A percentile compares a stretch with the other conserved stretches of the same genome.
phyloP scores from a whole-genome alignment of 1,284 basidiomycete genomes.

The Stygiomarasmius scandens region DNA sequence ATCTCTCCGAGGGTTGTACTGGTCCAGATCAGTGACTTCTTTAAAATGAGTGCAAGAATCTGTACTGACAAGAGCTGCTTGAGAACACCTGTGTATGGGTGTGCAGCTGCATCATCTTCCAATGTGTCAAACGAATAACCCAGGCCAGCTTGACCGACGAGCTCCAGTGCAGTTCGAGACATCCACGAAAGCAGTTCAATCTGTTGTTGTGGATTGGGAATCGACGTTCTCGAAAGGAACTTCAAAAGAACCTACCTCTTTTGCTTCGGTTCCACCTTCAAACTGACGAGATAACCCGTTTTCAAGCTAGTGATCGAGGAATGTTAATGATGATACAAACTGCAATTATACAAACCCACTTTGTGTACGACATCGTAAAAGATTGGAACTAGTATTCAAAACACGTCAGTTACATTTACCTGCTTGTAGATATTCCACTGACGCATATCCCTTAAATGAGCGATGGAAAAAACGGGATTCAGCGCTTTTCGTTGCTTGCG shows the following conservation, averaged over 20 bases:
- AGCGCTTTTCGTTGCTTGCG: conserved; percentile 38
- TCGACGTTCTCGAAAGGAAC: too few relatives aligned
- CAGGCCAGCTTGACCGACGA: conserved; percentile 33
- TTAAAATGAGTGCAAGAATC: background rate
- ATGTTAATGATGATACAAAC: background rate
- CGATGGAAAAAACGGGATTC: conserved; percentile 38
- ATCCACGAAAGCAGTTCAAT: conserved; percentile 17
- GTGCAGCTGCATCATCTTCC: conserved; percentile 21
- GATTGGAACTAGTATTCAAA: conserved; percentile 12
- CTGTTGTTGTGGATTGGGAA: background rate
- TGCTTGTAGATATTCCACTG: too few relatives aligned
- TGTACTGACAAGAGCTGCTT: conserved; percentile 29
- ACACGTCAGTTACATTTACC: too few relatives aligned
- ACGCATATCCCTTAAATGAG: conserved; percentile 32
- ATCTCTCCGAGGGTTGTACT: conserved; percentile 11
- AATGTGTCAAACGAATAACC: conserved; percentile 45
- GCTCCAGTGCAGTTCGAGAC: conserved; percentile 26
- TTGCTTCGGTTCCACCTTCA: background rate
- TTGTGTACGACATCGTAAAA: conserved; percentile 13
- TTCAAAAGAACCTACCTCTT: background rate
- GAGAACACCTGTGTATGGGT: conserved; percentile 32
- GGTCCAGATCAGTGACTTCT: too few relatives aligned
- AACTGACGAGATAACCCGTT: background rate
- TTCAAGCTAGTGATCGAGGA: background rate
- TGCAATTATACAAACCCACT: background rate